phyloP scores from a whole-genome alignment of 495 filamentous ascomycete species.

The Penicillium atrosanguineum region DNA sequence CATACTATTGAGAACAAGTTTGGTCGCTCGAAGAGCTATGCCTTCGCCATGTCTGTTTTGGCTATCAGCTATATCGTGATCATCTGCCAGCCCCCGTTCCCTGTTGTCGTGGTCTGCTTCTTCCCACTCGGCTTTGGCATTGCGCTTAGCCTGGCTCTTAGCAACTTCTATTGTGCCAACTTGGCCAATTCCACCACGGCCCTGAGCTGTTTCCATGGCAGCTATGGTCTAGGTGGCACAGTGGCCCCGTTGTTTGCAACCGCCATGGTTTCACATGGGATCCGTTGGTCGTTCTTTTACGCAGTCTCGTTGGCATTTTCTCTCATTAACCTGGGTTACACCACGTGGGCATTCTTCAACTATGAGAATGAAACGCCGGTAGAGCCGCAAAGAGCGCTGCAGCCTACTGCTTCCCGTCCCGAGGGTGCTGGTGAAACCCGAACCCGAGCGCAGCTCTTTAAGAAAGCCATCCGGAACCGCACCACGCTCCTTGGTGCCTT shows the following conservation, averaged over 20 bases:
- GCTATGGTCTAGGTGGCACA: slow-evolving; percentile 72
- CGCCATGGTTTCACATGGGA: slow-evolving; percentile 39
- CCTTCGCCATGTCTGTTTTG: slow-evolving; percentile 48
- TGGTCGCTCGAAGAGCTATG: slow-evolving; percentile 61
- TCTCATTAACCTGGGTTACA: slow-evolving; percentile 45
- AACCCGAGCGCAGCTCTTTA: slow-evolving; percentile 62
- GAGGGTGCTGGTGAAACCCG: slow-evolving; percentile 48
- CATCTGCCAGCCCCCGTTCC: slow-evolving; percentile 65
- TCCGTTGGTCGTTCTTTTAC: slow-evolving; percentile 36
- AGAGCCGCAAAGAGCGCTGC: slow-evolving; percentile 29
- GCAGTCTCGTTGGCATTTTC: slow-evolving; percentile 35
- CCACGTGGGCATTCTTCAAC: slow-evolving; percentile 52
- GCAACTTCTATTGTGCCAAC: slow-evolving; percentile 73
- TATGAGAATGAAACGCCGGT: slow-evolving; percentile 52
- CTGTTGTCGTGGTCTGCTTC: slow-evolving; percentile 61
- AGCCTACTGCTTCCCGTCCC: slow-evolving; percentile 36
- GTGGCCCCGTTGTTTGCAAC: slow-evolving; percentile 71
- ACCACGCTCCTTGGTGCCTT: slow-evolving; percentile 67
- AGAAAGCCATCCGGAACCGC: slow-evolving; percentile 51
- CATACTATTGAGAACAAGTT: slow-evolving; percentile 46
- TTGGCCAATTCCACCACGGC: slow-evolving; percentile 60
- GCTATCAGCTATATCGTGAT: slow-evolving; percentile 62
- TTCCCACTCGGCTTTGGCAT: slow-evolving; percentile 66
- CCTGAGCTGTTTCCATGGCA: slow-evolving; percentile 63
- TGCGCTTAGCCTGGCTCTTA: slow-evolving; percentile 65